Evolutionary conservation across 345 rosid genomes (phyloP), one percentile per base, ranked within the genome.

Genomic region (Aegle marmelos): DNA sequence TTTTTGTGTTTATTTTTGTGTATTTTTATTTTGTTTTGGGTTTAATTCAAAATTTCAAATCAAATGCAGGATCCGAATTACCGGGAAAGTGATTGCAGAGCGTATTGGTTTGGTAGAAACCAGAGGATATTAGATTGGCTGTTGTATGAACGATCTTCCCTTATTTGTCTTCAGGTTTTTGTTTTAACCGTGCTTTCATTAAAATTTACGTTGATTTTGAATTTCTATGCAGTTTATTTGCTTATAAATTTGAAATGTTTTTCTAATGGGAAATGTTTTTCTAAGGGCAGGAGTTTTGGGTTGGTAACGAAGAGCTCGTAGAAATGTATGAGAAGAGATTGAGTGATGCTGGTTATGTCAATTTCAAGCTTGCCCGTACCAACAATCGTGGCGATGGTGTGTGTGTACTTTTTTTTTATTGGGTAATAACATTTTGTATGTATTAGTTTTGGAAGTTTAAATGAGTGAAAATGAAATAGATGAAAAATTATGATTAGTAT

Each of bases 331-430:
- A 95, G 89, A 91, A 90, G 85, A 90, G 94, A 78, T 91, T 95
- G 65, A 87, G 89, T 21, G 93, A 89, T 72, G 98, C 97, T 80
- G 98, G 99, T 75, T 95, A 95, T 86, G 79, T 85, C 68, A 83
- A 80, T 82, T 93, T 86, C 84, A 88, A 93, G 87, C 97, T 92
- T 59, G 93, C 85, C 11, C 92, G 99, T 28, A 95, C 99, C 75
- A 93, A 93, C 88, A 95, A 95, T 78, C 96, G 99, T 1, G 98
- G 97, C 5, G 99, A 95, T 83, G 99, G 99, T 95, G 7, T 53
- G 21, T 16, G 0, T 53, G 85, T 71, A 17, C 4, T 69, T 0
- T 48, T 34, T 41, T 21, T 22, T 73, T 16, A 14, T 62, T n/a
- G 17, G 48, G 9, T 22, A 6, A 53, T 19, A 53, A 6, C 2